Conservation (phyloP, 768 basidiomycete genomes). For the Myochromella boudieri region DNA sequence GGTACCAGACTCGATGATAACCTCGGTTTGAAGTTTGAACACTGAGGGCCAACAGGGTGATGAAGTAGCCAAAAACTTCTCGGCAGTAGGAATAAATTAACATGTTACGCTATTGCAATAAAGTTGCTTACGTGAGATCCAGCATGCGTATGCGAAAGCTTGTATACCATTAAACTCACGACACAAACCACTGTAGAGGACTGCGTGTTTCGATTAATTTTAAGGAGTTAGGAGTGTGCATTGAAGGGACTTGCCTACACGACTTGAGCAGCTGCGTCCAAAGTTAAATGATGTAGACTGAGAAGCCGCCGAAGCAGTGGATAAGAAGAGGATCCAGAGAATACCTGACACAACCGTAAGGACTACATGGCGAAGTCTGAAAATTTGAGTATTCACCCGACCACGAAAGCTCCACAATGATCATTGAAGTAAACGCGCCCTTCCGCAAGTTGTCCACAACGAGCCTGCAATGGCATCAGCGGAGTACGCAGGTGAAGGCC, state of each 20-base stretch:
- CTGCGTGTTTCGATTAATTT: neutral
- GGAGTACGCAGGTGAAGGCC: neutral
- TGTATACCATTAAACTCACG: conserved; percentile 37
- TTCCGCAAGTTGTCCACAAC: conserved; percentile 34
- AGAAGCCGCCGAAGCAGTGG: conserved; percentile 35
- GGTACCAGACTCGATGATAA: conserved; percentile 33
- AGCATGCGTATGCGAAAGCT: conserved; percentile 45
- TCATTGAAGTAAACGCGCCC: conserved; percentile 38
- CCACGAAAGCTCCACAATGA: conserved; percentile 40
- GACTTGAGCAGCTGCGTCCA: conserved; percentile 18
- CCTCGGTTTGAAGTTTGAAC: conserved; percentile 31
- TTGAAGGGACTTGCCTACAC: conserved; percentile 8
- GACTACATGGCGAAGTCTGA: neutral
- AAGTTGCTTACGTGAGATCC: conserved; percentile 37
- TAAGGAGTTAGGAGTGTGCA: neutral
- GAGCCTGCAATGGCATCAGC: conserved; percentile 23
- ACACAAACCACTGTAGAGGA: conserved; percentile 27
- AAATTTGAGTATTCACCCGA: conserved; percentile 35
- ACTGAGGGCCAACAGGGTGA: conserved; percentile 28
- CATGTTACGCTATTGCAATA: neutral
- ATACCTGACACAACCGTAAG: no score
- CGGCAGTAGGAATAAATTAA: neutral
- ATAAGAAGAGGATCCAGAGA: conserved; percentile 47
- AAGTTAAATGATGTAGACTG: conserved; percentile 20
- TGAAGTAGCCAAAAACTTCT: conserved; percentile 37